Base-by-base conservation (phyloP, 805 yeast genomes). In the Zygoascus biomembranicola region DNA sequence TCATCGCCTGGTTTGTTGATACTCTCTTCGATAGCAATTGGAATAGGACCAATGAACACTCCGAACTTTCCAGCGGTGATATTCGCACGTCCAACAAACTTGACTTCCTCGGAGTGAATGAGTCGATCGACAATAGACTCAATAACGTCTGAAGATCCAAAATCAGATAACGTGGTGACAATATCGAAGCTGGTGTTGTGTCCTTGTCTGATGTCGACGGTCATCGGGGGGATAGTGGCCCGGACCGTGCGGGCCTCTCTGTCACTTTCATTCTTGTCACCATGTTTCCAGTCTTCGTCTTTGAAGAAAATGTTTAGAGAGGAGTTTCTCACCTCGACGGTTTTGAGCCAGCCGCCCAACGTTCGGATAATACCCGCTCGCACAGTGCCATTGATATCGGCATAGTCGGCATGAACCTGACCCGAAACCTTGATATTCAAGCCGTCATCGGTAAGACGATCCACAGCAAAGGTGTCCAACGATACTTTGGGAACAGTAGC, bases 121-220 rank as follows among this genome's bases (percentile, higher is more conserved):
- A 59, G 31, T 39, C 47, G 41, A n/a, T 56, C 46, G 6, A 51
- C 59, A 13, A 60, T 54, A 11, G 54, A 39, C 20, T 50, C 57
- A 42, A 60, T 42, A 19, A 56, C 47, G 11, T 52, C 32, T 8
- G 61, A 47, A 26, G 50, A 52, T n/a, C 59, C 62, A 44, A 60
- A 60, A 20, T 58, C 63, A 13, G 52, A 50, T 23, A 60, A 44
- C 14, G 43, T 41, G 14, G 52, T 51, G 16, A 56, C 53, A 43
- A 52, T 32, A 39, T 56, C 55, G 42, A 59, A 50, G 16, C 19
- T 32, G 13, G 60, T 53, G 8, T 31, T 26, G 20, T 37, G 49
- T 4, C 42, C 46, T 18, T 55, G 43, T 5, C 50, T 35, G 14
- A 55, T 52, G 47, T 50, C 46, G 4, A 58, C 55, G 4, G 47